Percentiles rank a stretch among this genome's conserved stretches.
Evolutionary conservation across 2,329 filamentous ascomycete genomes (phyloP).

Genomic region (Lanzia echinophila): DNA sequence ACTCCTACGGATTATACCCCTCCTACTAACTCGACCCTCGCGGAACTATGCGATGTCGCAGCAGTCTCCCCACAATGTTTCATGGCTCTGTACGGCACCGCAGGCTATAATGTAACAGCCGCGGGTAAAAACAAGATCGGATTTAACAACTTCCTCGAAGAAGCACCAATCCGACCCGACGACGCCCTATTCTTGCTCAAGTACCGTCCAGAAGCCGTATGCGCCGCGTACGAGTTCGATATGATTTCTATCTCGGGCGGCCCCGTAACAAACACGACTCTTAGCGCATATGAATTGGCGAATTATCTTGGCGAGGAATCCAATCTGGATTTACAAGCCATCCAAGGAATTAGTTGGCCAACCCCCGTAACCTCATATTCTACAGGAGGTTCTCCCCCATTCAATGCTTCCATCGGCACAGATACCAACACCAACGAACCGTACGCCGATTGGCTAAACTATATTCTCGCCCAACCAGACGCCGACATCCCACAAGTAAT

Average conservation of each 20-base stretch:
- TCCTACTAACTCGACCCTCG: constrained; percentile 25
- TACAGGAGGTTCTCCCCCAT: constrained; percentile 48
- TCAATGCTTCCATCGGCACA: constrained; percentile 37
- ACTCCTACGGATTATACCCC: constrained; percentile 22
- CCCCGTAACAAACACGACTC: constrained; percentile 12
- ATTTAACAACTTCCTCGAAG: constrained; percentile 22
- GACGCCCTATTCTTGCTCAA: constrained; percentile 15
- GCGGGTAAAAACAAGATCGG: constrained; percentile 18
- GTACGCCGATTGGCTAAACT: constrained; percentile 47
- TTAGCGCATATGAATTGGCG: constrained; percentile 11
- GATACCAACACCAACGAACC: constrained; percentile 43
- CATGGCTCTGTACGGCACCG: constrained; percentile 17
- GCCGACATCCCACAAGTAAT: constrained; percentile 46
- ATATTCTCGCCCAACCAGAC: constrained; percentile 39
- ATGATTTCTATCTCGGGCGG: constrained; percentile 14
- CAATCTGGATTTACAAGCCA: constrained; percentile 50
- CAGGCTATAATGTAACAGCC: constrained; percentile 15
- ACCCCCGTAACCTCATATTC: constrained; percentile 48
- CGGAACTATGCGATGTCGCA: constrained; percentile 56
- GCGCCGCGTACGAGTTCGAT: constrained; percentile 14
- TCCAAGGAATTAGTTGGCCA: constrained; percentile 47
- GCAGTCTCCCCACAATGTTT: constrained; percentile 20
- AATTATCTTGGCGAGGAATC: constrained; percentile 36
- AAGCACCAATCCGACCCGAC: constrained; percentile 21
- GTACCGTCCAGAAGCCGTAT: constrained; percentile 18